Base-by-base conservation (phyloP, 169 alveolate species). In the Plasmodium vinckei region DNA sequence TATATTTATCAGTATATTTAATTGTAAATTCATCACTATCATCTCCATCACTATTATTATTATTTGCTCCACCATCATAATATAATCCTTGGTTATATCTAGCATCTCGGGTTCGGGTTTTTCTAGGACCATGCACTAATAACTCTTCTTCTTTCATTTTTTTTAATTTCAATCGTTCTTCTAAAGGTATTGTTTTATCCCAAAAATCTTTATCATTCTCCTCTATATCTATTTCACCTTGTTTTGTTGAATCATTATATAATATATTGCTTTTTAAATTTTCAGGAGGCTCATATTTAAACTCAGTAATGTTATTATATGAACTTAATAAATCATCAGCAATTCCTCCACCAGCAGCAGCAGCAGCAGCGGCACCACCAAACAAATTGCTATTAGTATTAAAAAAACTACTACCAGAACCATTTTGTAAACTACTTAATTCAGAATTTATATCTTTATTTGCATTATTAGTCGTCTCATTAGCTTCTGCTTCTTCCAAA, bases 281-380 rank as follows among this genome's bases (percentile, higher is more conserved):
- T 13, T 94, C 93, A 9, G 98, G 97, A 17, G 98, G 98, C 70
- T 96, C 98, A 72, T 96, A 96, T 73, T 97, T 89, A 92, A 96
- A 96, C 70, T 96, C 98, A 5, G 97, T 94, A 68, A 96, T 96
- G 60, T 96, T 96, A 21, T 96, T 95, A 87, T 94, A 96, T 1
- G 98, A 95, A 64, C 97, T 93, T 70, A 96, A 86, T 44, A 96
- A 87, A 23, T 95, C 97, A 23, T 96, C 98, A 7, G 98, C 98
- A 25, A 95, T 60, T 9, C 97, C 96, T 56, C 94, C 91, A 13
- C 92, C 95, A 10, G 91, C 94, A 42, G 91, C 73, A 90, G 33
- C 44, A 88, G 21, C 21, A 47, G 17, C 25, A 33, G 5, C 42
- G 0, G 59, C 59, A 25, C 27, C 61, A 51, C 88, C 88, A 86